Evolutionary conservation across 2,329 filamentous ascomycete genomes (phyloP).

Genomic region (Claviceps citrina): DNA sequence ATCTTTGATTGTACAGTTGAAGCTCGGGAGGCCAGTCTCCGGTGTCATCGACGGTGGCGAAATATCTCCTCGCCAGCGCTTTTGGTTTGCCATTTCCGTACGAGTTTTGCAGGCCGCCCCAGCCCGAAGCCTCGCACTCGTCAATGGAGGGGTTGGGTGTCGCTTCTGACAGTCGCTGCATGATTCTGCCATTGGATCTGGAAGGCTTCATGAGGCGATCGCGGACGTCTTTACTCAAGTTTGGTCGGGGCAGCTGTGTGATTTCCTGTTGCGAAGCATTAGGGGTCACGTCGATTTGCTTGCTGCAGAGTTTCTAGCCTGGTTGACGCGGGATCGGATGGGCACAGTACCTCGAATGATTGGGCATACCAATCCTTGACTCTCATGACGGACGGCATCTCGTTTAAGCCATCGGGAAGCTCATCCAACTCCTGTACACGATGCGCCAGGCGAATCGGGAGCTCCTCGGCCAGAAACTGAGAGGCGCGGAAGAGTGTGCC

Average conservation of each 20-base stretch:
- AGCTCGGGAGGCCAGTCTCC: slow-evolving; percentile 88
- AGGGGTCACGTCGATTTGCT: slow-evolving; percentile 1
- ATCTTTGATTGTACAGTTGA: slow-evolving; percentile 83
- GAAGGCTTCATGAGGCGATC: slow-evolving; percentile 60
- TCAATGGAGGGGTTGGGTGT: slow-evolving; percentile 82
- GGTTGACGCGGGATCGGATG: neutral
- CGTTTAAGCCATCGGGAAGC: slow-evolving; percentile 86
- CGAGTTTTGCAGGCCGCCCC: slow-evolving; percentile 26
- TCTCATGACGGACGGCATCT: slow-evolving; percentile 91
- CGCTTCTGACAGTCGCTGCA: slow-evolving; percentile 63
- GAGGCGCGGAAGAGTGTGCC: slow-evolving; percentile 94
- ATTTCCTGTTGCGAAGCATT: slow-evolving; percentile 55
- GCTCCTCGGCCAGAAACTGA: slow-evolving; percentile 94
- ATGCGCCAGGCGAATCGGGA: slow-evolving; percentile 91
- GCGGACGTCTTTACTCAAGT: slow-evolving; percentile 58
- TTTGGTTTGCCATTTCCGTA: slow-evolving; percentile 35
- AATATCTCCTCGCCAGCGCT: slow-evolving; percentile 51
- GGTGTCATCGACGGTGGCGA: slow-evolving; percentile 77
- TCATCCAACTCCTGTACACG: slow-evolving; percentile 87
- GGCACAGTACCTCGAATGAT: slow-evolving; percentile 73
- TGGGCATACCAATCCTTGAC: slow-evolving; percentile 98
- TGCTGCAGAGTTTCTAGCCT: neutral
- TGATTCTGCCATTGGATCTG: slow-evolving; percentile 40
- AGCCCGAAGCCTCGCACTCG: slow-evolving; percentile 63
- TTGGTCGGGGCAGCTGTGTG: slow-evolving; percentile 66